phyloP scores from a whole-genome alignment of 1,284 basidiomycete species.

The Ustilago esculenta region DNA sequence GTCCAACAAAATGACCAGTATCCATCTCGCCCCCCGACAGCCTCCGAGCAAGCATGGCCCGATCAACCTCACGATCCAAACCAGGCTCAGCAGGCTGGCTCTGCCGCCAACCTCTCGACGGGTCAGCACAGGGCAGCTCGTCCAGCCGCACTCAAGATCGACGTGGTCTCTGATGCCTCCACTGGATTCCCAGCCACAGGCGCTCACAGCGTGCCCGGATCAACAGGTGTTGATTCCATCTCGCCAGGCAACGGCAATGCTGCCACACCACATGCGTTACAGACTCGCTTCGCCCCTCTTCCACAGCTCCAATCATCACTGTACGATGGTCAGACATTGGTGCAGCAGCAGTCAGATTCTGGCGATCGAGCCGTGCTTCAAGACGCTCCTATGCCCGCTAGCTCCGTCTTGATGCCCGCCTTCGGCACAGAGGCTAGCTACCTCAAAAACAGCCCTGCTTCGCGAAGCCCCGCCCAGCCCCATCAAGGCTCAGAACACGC shows the following conservation, averaged over 20 bases:
- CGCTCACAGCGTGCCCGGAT: not conserved
- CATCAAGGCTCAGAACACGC: not conserved
- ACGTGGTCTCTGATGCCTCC: slow-evolving; percentile 21
- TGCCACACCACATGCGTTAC: slow-evolving; percentile 21
- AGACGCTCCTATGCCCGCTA: slow-evolving; percentile 13
- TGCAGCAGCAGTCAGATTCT: slow-evolving; percentile 13
- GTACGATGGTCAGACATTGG: slow-evolving; percentile 14
- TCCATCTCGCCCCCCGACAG: slow-evolving; percentile 24
- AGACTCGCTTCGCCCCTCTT: slow-evolving; percentile 35
- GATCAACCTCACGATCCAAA: slow-evolving; percentile 2
- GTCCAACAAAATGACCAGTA: slow-evolving; percentile 10
- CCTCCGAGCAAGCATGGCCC: slow-evolving; percentile 33
- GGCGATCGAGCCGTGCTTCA: not conserved
- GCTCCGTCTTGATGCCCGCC: slow-evolving; percentile 33
- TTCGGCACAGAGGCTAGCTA: slow-evolving; percentile 36
- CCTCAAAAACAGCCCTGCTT: not conserved
- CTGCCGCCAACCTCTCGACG: not conserved
- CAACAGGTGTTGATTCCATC: slow-evolving; percentile 2
- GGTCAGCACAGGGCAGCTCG: slow-evolving; percentile 21
- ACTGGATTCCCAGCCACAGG: not conserved
- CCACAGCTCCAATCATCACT: slow-evolving; percentile 35
- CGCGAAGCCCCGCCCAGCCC: not conserved
- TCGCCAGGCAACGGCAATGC: slow-evolving; percentile 18
- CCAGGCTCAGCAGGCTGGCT: not conserved
- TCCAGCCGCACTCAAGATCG: slow-evolving; percentile 41